Percentiles rank a stretch among this genome's conserved stretches.
Conservation (phyloP, 192 early-diverging fungal species). For the Allomyces macrogynus region DNA sequence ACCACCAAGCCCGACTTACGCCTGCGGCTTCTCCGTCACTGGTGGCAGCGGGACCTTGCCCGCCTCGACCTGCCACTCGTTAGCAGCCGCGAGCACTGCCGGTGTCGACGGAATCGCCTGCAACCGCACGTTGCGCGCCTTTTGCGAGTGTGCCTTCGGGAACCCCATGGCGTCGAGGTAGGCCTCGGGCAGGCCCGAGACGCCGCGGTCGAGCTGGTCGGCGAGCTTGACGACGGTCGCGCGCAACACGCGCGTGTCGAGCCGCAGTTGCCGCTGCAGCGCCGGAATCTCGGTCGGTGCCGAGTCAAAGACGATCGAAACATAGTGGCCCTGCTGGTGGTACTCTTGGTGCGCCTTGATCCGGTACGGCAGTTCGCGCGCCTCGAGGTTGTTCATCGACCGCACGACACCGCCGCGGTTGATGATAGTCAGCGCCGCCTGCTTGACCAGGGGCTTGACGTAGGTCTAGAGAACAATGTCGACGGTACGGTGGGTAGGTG, state of each 20-base stretch:
- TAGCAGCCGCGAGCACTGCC: background rate
- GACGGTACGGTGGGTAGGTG: no score
- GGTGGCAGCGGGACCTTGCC: background rate
- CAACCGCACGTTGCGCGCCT: background rate
- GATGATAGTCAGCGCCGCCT: constrained; percentile 53
- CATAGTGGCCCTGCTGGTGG: constrained; percentile 39
- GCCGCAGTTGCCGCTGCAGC: constrained; percentile 36
- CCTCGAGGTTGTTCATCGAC: constrained; percentile 53
- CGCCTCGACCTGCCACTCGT: background rate
- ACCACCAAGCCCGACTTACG: no score
- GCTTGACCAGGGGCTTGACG: constrained; percentile 48
- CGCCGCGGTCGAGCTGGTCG: constrained; percentile 31
- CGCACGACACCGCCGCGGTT: constrained; percentile 72
- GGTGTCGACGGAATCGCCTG: background rate
- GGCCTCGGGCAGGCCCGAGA: constrained; percentile 23
- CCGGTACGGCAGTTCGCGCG: constrained; percentile 53
- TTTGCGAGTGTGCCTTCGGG: background rate
- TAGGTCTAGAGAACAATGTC: constrained; percentile 21
- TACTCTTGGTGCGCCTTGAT: constrained; percentile 79
- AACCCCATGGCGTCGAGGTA: background rate
- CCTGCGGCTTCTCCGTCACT: background rate
- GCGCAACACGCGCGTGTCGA: constrained; percentile 51
- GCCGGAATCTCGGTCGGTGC: constrained; percentile 40
- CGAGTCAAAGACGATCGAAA: constrained; percentile 56
- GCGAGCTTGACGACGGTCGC: constrained; percentile 50